phyloP scores from a whole-genome alignment of 2,329 filamentous ascomycete species.

The Hypoxylon sp. region DNA sequence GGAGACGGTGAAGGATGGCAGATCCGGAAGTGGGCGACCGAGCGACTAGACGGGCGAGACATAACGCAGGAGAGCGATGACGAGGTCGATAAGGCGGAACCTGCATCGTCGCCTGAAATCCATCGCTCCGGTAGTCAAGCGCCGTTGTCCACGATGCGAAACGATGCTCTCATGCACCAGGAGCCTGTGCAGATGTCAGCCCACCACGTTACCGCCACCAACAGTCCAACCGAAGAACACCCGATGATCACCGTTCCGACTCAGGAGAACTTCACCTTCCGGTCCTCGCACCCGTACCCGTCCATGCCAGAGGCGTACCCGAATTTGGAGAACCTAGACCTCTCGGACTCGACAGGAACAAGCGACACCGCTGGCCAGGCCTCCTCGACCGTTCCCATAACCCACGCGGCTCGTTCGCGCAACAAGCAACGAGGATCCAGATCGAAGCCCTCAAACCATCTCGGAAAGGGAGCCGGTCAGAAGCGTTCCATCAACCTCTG shows the following conservation, averaged over 20 bases:
- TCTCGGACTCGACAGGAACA: conserved; percentile 63
- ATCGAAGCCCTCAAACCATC: conserved; percentile 54
- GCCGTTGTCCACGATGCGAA: conserved; percentile 54
- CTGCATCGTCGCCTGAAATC: conserved; percentile 69
- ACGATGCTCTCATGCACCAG: conserved; percentile 50
- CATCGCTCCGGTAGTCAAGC: conserved; percentile 62
- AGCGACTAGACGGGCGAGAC: conserved; percentile 75
- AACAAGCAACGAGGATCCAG: conserved; percentile 43
- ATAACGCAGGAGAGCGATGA: conserved; percentile 75
- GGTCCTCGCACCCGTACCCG: conserved; percentile 71
- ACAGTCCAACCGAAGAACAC: conserved; percentile 43
- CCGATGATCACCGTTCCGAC: conserved; percentile 64
- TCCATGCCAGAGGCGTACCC: conserved; percentile 68
- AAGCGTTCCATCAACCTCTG: conserved; percentile 80
- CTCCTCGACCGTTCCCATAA: conserved; percentile 48
- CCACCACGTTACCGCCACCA: conserved; percentile 32
- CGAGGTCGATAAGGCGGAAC: conserved; percentile 73
- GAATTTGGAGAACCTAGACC: conserved; percentile 70
- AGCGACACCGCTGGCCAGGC: conserved; percentile 54
- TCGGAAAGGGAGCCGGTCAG: conserved; percentile 74
- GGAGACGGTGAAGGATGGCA: conserved; percentile 81
- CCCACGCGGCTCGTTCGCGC: conserved; percentile 48
- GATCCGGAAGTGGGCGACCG: conserved; percentile 74
- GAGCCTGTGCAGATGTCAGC: conserved; percentile 54
- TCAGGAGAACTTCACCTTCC: conserved; percentile 76